Evolutionary conservation across 495 filamentous ascomycete species (phyloP), one percentile per base, ranked within the genome.

Genomic region (Talaromyces borbonicus): DNA sequence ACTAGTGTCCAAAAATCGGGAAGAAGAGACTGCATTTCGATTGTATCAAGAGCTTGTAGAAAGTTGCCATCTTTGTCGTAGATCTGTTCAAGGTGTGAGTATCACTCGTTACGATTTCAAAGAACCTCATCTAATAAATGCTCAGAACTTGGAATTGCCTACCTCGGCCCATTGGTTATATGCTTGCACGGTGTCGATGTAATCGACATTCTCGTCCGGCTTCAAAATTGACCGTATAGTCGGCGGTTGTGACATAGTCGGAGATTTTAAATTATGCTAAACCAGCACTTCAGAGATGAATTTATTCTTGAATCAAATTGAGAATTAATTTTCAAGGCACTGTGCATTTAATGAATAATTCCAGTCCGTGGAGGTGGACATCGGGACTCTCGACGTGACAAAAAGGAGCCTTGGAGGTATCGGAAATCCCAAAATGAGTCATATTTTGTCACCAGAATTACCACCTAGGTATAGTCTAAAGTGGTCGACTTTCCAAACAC

Each of bases 11-110:
- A 53, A 43, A 85, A 73, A 0, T 49, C 44, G 2, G 81, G 80
- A 19, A 87, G 65, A 1, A 83, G 53, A 1, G 55, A 48, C 8
- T 50, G 52, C 55, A 85, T 69, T 55, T 81, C 72, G 29, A 75
- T 55, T 25, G 75, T 76, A 54, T 88, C 84, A 25, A 84, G 66
- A 4, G 73, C 72, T 63, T 87, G 84, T 1, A 88, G 68, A 57
- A 86, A 82, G 57, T 87, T 88, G 20, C 77, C 77, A 48, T 87
- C 81, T 31, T 70, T 78, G 55, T 88, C 83, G 60, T 88, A 87
- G 49, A 79, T 65, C 57, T 70, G 40, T 35, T 12, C 25, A 30
- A 36, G 19, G n/a, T 19, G 15, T 24, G 15, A 25, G 32, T 47
- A 3, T 25, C 39, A 43, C n/a, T n/a, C n/a, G n/a, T n/a, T n/a